phyloP scores from a whole-genome alignment of 2,329 filamentous ascomycete species.

The Zymoseptoria brevis region DNA sequence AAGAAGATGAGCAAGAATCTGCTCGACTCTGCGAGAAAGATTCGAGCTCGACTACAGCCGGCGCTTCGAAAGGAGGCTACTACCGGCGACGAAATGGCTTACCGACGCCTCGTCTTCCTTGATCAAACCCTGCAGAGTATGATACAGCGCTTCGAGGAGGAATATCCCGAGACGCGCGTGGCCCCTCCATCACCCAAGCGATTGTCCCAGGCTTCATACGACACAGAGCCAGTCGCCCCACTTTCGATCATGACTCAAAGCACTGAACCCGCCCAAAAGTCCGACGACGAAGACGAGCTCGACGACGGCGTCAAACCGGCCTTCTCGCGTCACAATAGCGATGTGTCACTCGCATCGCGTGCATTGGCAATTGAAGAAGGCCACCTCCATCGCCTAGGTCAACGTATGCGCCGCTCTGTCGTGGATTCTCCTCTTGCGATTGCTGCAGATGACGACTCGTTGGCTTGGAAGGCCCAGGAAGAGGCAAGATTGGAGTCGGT shows the following conservation, averaged over 20 bases:
- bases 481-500: constrained; percentile 32
- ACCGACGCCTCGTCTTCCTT: constrained; percentile 76
- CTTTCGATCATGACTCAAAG: constrained; percentile 8
- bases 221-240: constrained; percentile 9
- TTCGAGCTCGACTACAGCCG: constrained; percentile 72
- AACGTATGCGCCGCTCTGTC: constrained; percentile 57
- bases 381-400: constrained; percentile 59
- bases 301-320: constrained; percentile 31
- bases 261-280: constrained; percentile 19
- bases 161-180: constrained; percentile 80
- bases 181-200: constrained; percentile 14
- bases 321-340: constrained; percentile 52
- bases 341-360: constrained; percentile 59
- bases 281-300: constrained; percentile 29
- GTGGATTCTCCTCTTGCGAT: constrained; percentile 39
- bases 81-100: constrained; percentile 63
- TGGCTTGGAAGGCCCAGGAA: constrained; percentile 25
- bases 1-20: constrained; percentile 92
- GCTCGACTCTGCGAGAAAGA: constrained; percentile 79
- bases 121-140: constrained; percentile 83
- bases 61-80: constrained; percentile 69
- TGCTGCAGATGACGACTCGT: constrained; percentile 23
- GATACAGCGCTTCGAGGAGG: constrained; percentile 91
- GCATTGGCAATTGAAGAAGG: constrained; percentile 62
- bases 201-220: constrained; percentile 13